A percentile compares a stretch with the other conserved stretches of the same genome.
Conservation (phyloP, 2,329 filamentous ascomycete species). For the Penicillium sp. region DNA sequence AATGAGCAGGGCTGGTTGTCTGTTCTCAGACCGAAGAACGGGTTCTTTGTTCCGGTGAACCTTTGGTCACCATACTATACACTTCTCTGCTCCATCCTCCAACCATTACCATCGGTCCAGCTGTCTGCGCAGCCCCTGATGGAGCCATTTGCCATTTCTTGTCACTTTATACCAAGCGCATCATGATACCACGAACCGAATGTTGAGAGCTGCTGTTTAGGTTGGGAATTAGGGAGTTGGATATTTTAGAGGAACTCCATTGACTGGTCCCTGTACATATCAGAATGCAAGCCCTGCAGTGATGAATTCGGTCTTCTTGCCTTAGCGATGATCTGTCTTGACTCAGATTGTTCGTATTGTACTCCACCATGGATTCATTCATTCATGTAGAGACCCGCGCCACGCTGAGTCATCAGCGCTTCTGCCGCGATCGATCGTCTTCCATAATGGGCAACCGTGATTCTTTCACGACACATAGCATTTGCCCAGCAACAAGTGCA, state of each 20-base stretch:
- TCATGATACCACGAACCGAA: slow-evolving; percentile 33
- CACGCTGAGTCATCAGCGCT: slow-evolving; percentile 27
- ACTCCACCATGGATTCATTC: too few relatives aligned
- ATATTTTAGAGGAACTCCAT: slow-evolving; percentile 16
- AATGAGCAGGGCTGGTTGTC: not conserved
- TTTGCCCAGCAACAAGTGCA: too few relatives aligned
- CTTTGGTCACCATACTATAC: too few relatives aligned
- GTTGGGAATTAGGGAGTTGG: slow-evolving; percentile 17
- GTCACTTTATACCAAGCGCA: slow-evolving; percentile 24
- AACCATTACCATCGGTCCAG: too few relatives aligned
- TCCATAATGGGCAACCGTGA: slow-evolving; percentile 23
- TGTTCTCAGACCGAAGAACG: not conserved
- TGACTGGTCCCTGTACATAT: slow-evolving; percentile 15
- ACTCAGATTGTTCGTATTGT: too few relatives aligned
- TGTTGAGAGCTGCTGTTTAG: slow-evolving; percentile 15
- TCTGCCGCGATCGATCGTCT: slow-evolving; percentile 37
- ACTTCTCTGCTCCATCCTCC: too few relatives aligned
- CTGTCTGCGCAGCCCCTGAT: not conserved
- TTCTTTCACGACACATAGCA: not conserved
- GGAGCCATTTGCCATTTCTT: not conserved
- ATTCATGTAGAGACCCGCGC: not conserved
- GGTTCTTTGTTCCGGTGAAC: not conserved
- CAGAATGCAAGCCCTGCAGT: slow-evolving; percentile 14
- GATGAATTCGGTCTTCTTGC: not conserved
- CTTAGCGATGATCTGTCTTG: too few relatives aligned